These are phyloP conservation scores for Tympanopsis confertula DNA, from an alignment of 2,329 filamentous ascomycete species.

Conservation along the genomic window DNA sequence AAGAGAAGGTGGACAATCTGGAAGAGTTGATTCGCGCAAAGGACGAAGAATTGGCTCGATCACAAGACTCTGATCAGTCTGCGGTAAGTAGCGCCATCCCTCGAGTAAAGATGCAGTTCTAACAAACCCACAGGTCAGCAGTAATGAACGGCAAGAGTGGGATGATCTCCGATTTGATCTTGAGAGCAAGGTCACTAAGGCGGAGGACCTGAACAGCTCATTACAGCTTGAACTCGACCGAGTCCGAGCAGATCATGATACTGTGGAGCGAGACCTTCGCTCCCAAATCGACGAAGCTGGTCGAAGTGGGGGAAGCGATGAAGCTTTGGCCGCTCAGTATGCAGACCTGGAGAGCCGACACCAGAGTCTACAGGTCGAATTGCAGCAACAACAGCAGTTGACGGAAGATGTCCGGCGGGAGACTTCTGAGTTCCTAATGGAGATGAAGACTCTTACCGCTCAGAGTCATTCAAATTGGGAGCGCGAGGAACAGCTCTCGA, in stretches of 20 bases:
- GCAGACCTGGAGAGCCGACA: slow-evolving; percentile 36
- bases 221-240: slow-evolving; percentile 50
- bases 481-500: slow-evolving; percentile 49
- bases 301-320: slow-evolving; percentile 9
- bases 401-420: slow-evolving; percentile 58
- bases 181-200: slow-evolving; percentile 46
- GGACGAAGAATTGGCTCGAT: not conserved
- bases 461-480: slow-evolving; percentile 49
- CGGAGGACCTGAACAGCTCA: slow-evolving; percentile 46
- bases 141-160: slow-evolving; percentile 29
- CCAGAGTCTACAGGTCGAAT: slow-evolving; percentile 31
- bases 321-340: not conserved
- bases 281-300: slow-evolving; percentile 32
- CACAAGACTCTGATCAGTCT: too few species aligned
- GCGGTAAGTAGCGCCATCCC: too few species aligned
- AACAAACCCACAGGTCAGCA: not conserved
- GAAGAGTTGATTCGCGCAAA: not conserved
- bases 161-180: slow-evolving; percentile 37
- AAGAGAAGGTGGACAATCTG: slow-evolving; percentile 28
- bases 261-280: slow-evolving; percentile 34
- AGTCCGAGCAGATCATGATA: slow-evolving; percentile 37
- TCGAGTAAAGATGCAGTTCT: too few species aligned
- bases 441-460: slow-evolving; percentile 57
- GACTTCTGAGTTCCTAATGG: slow-evolving; percentile 50
- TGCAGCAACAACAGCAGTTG: slow-evolving; percentile 46